These are phyloP conservation scores for Blastomyces gilchristii DNA, from an alignment of 2,329 filamentous ascomycete genomes.

Conservation along the genomic window DNA sequence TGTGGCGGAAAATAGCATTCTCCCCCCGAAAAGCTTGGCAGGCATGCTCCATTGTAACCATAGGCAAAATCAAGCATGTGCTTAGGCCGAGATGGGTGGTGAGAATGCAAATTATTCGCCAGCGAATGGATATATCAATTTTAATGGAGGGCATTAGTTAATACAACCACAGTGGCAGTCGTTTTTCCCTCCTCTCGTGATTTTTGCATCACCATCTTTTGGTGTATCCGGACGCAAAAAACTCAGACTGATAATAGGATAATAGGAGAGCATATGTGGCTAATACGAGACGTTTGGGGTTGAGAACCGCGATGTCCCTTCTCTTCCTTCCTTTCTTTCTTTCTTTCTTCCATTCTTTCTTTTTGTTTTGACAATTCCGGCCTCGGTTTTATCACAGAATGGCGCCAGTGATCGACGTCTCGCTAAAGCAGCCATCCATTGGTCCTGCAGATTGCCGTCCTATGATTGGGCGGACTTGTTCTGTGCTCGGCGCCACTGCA, in stretches of 20 bases:
- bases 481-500: background rate
- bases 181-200: too few relatives aligned
- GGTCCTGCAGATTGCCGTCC: too few relatives aligned
- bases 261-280: too few relatives aligned
- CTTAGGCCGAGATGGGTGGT: background rate
- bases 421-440: background rate
- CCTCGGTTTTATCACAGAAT: too few relatives aligned
- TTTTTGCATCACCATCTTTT: background rate
- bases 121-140: background rate
- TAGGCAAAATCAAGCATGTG: background rate
- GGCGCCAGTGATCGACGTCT: background rate
- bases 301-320: too few relatives aligned
- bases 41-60: slow-evolving; percentile 7
- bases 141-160: background rate
- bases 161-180: background rate
- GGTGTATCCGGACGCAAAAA: too few relatives aligned
- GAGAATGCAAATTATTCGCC: background rate
- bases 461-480: background rate
- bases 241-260: too few relatives aligned
- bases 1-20: background rate
- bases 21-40: slow-evolving; percentile 1
- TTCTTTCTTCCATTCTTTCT: too few relatives aligned
- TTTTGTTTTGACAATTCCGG: too few relatives aligned
- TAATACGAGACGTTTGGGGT: too few relatives aligned
- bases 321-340: too few relatives aligned